phyloP scores from a whole-genome alignment of 2,329 filamentous ascomycete species.

The Scedosporium aurantiacum region DNA sequence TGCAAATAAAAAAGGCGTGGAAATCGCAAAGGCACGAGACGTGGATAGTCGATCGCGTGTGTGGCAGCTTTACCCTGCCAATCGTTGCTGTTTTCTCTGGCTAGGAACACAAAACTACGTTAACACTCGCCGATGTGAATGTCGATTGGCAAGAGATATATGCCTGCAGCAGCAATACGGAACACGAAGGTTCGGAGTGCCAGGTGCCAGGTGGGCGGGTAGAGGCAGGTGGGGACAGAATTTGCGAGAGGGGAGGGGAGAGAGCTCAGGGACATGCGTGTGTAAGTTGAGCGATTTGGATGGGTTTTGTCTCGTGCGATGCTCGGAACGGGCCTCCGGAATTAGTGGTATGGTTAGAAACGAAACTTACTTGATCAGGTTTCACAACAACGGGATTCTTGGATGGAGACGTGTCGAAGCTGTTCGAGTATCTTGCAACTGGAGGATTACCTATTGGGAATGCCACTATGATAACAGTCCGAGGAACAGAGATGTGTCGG shows the following conservation, averaged over 20 bases:
- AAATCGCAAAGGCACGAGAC: neutral
- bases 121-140: neutral
- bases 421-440: neutral
- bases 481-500: neutral
- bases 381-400: neutral
- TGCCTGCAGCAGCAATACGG: neutral
- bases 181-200: neutral
- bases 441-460: neutral
- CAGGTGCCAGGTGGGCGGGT: constrained; percentile 4
- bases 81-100: neutral
- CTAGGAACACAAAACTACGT: constrained; percentile 1
- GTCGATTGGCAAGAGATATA: neutral
- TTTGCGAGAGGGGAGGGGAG: neutral
- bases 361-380: constrained; percentile 1
- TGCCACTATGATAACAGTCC: neutral
- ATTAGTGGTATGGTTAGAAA: neutral
- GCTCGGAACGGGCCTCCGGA: neutral
- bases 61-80: neutral
- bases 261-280: neutral
- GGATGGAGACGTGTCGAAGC: neutral
- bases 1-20: neutral
- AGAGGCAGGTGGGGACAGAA: neutral
- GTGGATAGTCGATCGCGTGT: neutral
- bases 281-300: neutral
- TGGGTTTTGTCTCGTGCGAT: neutral